Base-by-base conservation (phyloP, 768 basidiomycete species). In the Lactifluus volemus region DNA sequence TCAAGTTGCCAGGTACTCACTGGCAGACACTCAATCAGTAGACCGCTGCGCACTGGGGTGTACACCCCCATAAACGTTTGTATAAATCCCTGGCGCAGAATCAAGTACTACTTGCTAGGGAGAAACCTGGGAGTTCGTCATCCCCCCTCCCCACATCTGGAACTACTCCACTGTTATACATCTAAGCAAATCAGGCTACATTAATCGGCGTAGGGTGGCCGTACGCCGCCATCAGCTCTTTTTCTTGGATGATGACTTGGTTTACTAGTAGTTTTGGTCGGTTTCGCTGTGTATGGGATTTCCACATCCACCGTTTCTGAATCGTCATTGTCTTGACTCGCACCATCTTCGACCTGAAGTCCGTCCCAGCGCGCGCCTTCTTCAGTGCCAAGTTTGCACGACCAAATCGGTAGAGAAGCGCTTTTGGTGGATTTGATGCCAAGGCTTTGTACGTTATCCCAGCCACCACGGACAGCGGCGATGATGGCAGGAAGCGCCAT, bases 361-460 rank as follows among this genome's bases (percentile, higher is more conserved):
- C 80, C 82, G 49, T 78, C 76, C 84, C 87, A 90, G 30, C 86
- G 75, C 6, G 81, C 83, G 15, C 79, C 81, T 49, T 80, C 79
- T 3, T 69, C 74, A 12, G 75, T 80, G 34, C 84, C 84, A n/a
- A 97, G 78, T 5, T 79, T 75, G 71, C 88, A 90, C 21, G 78
- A 81, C 92, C 94, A 99, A 69, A 99, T 85, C 5, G 97, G 97
- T n/a, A 99, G 74, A 65, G 86, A 84, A 38, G 85, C 78, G 55
- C 89, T 91, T 11, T 82, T 82, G 65, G 84, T 89, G 1, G 93
- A 96, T 74, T 98, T 98, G 75, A 99, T 83, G 65, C 91, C 81
- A 19, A 99, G 72, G 59, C 83, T 86, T 68, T 95, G 92, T 54
- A 98, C 77, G 72, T 98, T 97, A 55, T 88, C 86, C 94, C 95